Evolutionary conservation across 805 yeast species (phyloP).

Genomic region (Peterozyma xylosa): DNA sequence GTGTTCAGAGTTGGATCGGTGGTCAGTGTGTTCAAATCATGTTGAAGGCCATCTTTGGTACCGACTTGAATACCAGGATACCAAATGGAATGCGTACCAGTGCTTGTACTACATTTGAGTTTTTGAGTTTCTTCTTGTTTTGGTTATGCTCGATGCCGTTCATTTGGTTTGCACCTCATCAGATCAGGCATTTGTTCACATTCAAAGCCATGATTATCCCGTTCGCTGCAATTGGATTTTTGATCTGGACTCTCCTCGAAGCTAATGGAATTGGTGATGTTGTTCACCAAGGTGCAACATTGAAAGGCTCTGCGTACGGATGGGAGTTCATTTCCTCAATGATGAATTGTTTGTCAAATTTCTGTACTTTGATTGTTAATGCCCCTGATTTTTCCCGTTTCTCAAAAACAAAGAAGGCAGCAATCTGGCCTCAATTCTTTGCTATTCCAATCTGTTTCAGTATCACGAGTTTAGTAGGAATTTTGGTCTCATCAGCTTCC

Average conservation of each 20-base stretch:
- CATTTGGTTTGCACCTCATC: slow-evolving; percentile 76
- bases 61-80: slow-evolving; percentile 43
- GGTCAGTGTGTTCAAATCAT: slow-evolving; percentile 76
- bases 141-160: slow-evolving; percentile 79
- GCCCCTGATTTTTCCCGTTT: slow-evolving; percentile 88
- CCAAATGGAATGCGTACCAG: slow-evolving; percentile 53
- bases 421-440: slow-evolving; percentile 50
- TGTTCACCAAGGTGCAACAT: slow-evolving; percentile 42
- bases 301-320: slow-evolving; percentile 56
- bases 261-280: slow-evolving; percentile 77
- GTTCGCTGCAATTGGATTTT: slow-evolving; percentile 73
- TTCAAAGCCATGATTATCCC: slow-evolving; percentile 76
- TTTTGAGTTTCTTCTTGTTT: slow-evolving; percentile 71
- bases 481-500: slow-evolving; percentile 77
- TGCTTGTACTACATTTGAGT: slow-evolving; percentile 64
- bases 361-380: slow-evolving; percentile 82
- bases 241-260: slow-evolving; percentile 77
- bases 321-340: slow-evolving; percentile 80
- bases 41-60: slow-evolving; percentile 71
- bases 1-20: slow-evolving; percentile 81
- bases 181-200: slow-evolving; percentile 76
- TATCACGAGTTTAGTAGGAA: slow-evolving; percentile 77
- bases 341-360: slow-evolving; percentile 79
- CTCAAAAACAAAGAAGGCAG: slow-evolving; percentile 36
- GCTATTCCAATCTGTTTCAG: slow-evolving; percentile 76